Evolutionary conservation across 2,329 filamentous ascomycete genomes (phyloP), one percentile per base, ranked within the genome.

Genomic region (Talaromyces sp.): DNA sequence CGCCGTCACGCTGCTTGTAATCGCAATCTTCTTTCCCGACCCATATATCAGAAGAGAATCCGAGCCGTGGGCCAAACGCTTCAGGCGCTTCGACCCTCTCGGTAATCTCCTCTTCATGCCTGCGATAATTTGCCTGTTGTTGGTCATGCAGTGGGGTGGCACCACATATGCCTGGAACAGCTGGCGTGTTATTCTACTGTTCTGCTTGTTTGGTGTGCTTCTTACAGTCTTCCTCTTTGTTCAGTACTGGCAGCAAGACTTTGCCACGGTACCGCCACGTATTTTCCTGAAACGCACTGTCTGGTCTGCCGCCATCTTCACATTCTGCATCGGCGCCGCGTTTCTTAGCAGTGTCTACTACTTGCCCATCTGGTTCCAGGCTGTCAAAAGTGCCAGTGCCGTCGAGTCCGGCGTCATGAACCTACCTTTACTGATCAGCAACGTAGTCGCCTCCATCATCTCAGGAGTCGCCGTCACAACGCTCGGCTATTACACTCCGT

Each of bases 201-300:
- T 84, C 25, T 75, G 81, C 1, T 73, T 84, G 3, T 82, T 82
- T 63, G 77, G 78, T n/a, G 76, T 83, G 5, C 72, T 83, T 7
- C 76, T 78, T 1, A 74, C 79, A 2, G 73, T 76, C 2, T 79
- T 81, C 60, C 58, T 74, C 21, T 63, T 58, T 1, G 66, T 79
- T 60, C 75, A 81, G 62, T 58, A 58, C 28, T 35, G 60, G 40
- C 25, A 62, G n/a, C 40, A 57, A 23, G 78, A 81, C 3, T 69
- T 69, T 5, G 80, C 80, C 1, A 73, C 80, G 4, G 73, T 83
- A 3, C 80, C 80, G 5, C 79, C 77, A 0, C 72, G 76, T 1
- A 71, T 83, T 61, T 66, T 79, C 54, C 75, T 68, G 50, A 76
- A 82, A 54, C 76, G 79, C 12, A 80, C 74, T n/a, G 73, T 81